Base-by-base conservation (phyloP, 2,329 filamentous ascomycete genomes). In the Coleophoma crateriformis region DNA sequence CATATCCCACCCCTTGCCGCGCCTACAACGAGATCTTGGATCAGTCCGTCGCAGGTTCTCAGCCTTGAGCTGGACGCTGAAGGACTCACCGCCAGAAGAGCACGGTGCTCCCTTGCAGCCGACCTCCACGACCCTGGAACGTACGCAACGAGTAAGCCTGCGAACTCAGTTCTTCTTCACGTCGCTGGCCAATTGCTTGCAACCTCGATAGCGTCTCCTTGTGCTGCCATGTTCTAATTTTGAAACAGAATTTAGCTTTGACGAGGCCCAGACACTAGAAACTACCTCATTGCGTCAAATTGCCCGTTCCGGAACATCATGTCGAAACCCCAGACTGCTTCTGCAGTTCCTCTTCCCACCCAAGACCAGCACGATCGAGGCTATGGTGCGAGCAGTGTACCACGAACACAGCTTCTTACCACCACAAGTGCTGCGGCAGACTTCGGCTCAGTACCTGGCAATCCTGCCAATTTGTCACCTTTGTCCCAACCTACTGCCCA, bases 331-430 rank as follows among this genome's bases (percentile, higher is more conserved):
- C 60, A 47, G 57, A 55, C 40, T 38, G 53, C 13, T 38, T 44
- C 54, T 19, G 40, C 54, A 17, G 37, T 61, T 27, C 61, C 61
- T 52, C 49, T 56, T 40, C 62, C 60, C n/a, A 55, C 61, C 12
- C 55, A 60, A 53, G 43, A 54, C 45, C 52, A 60, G 44, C 41
- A 56, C 33, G 57, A 63, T n/a, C 55, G 55, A 57, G 59, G 60
- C 33, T 63, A 64, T 54, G 61, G 61, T 20, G 44, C 54, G 14
- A 53, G 47, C 38, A 57, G 52, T 42, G 48, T 47, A 42, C 47
- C 58, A 17, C 52, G 50, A 51, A 45, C 53, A 15, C 47, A 38
- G 12, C 41, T 58, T 52, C 48, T 54, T 17, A 44, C 52, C 43
- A 44, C 52, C 22, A 48, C 35, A 3, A 53, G 44, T 19, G 48